phyloP scores from a whole-genome alignment of 208 protist genomes.

The Trichomonas gallinae region DNA sequence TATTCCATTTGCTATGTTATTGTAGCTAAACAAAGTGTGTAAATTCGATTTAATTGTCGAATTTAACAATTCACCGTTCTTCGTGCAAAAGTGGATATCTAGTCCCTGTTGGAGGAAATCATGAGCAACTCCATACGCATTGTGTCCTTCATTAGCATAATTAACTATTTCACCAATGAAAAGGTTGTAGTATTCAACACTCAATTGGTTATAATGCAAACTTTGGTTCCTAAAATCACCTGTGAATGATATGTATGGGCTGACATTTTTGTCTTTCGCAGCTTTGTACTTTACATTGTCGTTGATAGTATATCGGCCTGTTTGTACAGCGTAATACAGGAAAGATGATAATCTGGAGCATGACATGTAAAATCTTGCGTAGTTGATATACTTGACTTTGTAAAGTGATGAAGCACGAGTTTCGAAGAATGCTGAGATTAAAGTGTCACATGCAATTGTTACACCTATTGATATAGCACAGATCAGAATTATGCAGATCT shows the following conservation, averaged over 20 bases:
- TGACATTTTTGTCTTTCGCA: neutral
- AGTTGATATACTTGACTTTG: neutral
- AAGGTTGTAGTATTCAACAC: neutral
- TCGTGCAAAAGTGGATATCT: neutral
- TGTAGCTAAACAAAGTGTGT: neutral
- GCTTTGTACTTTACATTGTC: neutral
- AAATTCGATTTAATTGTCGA: neutral
- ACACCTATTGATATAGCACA: neutral
- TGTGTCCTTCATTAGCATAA: neutral
- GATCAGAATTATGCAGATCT: neutral
- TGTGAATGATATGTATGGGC: neutral
- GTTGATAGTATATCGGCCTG: neutral
- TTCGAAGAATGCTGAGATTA: neutral
- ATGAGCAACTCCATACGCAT: neutral
- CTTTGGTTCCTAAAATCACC: neutral
- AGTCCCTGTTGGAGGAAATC: neutral
- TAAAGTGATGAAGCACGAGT: neutral
- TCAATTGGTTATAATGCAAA: neutral
- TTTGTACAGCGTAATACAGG: neutral
- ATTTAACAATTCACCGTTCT: neutral
- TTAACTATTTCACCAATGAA: neutral
- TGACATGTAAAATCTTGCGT: neutral
- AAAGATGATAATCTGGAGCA: neutral
- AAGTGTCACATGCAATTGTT: neutral
- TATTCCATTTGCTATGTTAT: neutral